A percentile compares a stretch with the other conserved stretches of the same genome.
phyloP scores from a whole-genome alignment of 305 asterid genomes.

The Fraxinus xanthoxyloides region DNA sequence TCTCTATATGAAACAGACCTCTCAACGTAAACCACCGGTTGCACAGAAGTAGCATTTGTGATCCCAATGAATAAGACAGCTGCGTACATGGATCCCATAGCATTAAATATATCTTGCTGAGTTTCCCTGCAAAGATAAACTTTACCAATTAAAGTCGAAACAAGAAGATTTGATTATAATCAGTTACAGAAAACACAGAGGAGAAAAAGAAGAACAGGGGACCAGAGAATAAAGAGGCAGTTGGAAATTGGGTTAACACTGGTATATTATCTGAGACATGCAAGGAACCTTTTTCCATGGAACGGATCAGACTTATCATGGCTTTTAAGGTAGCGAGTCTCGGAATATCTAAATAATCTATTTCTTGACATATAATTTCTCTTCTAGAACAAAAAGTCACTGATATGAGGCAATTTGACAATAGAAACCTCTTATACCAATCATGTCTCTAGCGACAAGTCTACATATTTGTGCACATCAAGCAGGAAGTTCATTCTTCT shows the following conservation, averaged over 20 bases:
- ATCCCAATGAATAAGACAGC: constrained; percentile 76
- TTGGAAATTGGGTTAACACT: not conserved
- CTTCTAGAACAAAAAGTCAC: not conserved
- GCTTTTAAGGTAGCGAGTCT: not conserved
- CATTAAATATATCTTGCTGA: constrained; percentile 72
- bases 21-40: constrained; percentile 70
- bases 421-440: not conserved
- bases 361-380: not conserved
- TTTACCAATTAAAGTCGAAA: not conserved
- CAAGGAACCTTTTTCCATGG: not conserved
- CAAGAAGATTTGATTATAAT: not conserved
- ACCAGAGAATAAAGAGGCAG: not conserved
- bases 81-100: constrained; percentile 87
- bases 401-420: not conserved
- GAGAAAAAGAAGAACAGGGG: not conserved
- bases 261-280: not conserved
- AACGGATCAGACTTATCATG: not conserved
- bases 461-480: not conserved
- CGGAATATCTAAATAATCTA: not conserved
- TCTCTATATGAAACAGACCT: constrained; percentile 70
- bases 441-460: not conserved
- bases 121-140: constrained; percentile 43
- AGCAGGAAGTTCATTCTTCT: not conserved
- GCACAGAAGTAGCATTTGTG: constrained; percentile 71
- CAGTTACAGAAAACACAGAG: not conserved